phyloP scores from a whole-genome alignment of 768 basidiomycete species.

The Suillus lakei region DNA sequence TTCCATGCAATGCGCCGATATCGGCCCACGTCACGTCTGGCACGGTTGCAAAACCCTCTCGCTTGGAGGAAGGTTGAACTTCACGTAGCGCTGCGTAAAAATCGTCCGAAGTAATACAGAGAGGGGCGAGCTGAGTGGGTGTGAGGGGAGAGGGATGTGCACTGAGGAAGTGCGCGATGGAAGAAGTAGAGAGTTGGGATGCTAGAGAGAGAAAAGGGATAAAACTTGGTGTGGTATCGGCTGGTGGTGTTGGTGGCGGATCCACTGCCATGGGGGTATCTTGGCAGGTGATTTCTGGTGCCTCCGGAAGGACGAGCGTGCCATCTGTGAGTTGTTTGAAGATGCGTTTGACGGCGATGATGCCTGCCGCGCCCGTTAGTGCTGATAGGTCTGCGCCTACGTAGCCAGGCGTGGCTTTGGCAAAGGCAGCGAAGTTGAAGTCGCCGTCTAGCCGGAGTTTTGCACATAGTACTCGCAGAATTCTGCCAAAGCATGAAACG shows the following conservation, averaged over 20 bases:
- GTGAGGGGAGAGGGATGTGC: constrained; percentile 86
- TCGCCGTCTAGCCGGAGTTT: constrained; percentile 87
- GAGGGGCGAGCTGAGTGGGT: constrained; percentile 73
- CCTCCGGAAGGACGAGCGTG: constrained; percentile 57
- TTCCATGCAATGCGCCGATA: constrained; percentile 87
- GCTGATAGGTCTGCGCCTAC: constrained; percentile 95
- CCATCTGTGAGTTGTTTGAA: constrained; percentile 81
- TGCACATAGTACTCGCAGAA: constrained; percentile 81
- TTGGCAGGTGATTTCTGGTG: constrained; percentile 21
- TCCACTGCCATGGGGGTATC: constrained; percentile 47
- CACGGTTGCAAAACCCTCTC: constrained; percentile 97
- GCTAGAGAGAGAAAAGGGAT: constrained; percentile 42
- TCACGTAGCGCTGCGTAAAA: constrained; percentile 83
- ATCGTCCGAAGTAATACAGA: constrained; percentile 82
- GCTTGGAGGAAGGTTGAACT: constrained; percentile 94
- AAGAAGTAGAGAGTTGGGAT: constrained; percentile 54
- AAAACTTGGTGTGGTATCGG: constrained; percentile 23
- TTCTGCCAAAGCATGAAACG: constrained; percentile 52
- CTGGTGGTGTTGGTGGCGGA: constrained; percentile 20
- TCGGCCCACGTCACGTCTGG: constrained; percentile 96
- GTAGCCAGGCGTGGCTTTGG: constrained; percentile 95
- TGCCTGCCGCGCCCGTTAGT: constrained; percentile 90
- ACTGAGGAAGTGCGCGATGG: constrained; percentile 89
- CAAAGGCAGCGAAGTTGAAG: constrained; percentile 84
- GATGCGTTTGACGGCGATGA: constrained; percentile 95